phyloP scores from a whole-genome alignment of 2,329 filamentous ascomycete species.

The Penicillium sp. region DNA sequence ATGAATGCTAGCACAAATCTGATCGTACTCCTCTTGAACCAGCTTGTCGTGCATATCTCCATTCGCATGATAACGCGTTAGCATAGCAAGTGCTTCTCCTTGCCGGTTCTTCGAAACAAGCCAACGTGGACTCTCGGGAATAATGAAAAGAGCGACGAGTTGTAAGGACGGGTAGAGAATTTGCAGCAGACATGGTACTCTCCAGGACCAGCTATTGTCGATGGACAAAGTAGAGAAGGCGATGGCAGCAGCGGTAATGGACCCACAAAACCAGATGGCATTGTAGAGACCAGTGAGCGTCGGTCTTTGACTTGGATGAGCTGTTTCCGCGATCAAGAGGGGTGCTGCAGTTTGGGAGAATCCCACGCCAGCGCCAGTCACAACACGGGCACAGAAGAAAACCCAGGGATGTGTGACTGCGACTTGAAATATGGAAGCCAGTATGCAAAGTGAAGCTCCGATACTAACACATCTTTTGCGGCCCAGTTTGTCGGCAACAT shows the following conservation, averaged over 20 bases:
- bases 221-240: conserved; percentile 20
- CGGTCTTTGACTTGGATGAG: conserved; percentile 31
- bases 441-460: conserved; percentile 35
- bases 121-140: conserved; percentile 66
- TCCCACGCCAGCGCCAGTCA: conserved; percentile 42
- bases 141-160: conserved; percentile 52
- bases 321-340: conserved; percentile 33
- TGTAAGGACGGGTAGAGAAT: conserved; percentile 51
- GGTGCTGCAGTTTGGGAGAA: conserved; percentile 34
- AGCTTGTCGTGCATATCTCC: conserved; percentile 34
- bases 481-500: conserved; percentile 46
- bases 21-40: conserved; percentile 26
- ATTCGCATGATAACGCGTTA: conserved; percentile 62
- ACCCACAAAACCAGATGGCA: conserved; percentile 28
- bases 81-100: conserved; percentile 58
- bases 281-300: conserved; percentile 35
- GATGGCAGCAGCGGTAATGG: conserved; percentile 20
- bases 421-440: conserved; percentile 28
- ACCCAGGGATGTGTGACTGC: conserved; percentile 22
- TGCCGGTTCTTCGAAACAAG: conserved; percentile 60
- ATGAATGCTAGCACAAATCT: conserved; percentile 27
- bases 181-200: conserved; percentile 60
- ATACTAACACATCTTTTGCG: conserved; percentile 48
- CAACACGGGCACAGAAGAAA: conserved; percentile 32
- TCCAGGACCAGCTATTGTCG: conserved; percentile 50